Evolutionary conservation across 2,329 filamentous ascomycete species (phyloP), one percentile per base, ranked within the genome.

Genomic region (Cladorrhinum sp.): DNA sequence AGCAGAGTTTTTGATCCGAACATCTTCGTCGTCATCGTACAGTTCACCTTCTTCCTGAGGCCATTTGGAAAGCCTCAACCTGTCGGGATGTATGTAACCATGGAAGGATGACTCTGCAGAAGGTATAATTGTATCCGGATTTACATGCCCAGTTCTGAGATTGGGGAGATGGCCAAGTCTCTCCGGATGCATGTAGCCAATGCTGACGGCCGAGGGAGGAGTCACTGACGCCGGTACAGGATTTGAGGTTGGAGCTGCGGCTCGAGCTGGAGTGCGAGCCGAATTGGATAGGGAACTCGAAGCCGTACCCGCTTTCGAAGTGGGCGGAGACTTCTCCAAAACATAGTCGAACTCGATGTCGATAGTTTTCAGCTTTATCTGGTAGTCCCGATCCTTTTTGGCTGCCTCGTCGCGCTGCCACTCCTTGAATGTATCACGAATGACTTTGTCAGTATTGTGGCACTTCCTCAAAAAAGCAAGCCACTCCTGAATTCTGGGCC

Each of bases 1-100:
- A 6, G 1, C 2, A 24, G 50, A 10, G 1, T 7, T 24, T 9
- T 22, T 25, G 18, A 22, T 20, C 16, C 20, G 41, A 38, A 49
- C 8, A 9, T 59, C 53, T 22, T 8, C 24, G 23, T 50, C 53
- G 38, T 58, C 50, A 16, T 41, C 50, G n/a, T 29, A 23, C 6
- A 55, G 4, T 4, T 62, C 57, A 5, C 51, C 48, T 50, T 25
- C 41, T 2, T n/a, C 25, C n/a, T 0, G 12, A 20, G 13, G 7
- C 3, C 27, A 27, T 8, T 22, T 54, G 13, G 62, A 62, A 25
- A 64, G 8, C 23, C 27, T 64, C 49, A 64, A 10, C 18, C 64
- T 56, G 45, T 66, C 64, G 18, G 63, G 64, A 55, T 67, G 66
- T 55, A 67, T 66, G 1, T 62, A 48, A 22, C 62, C 58, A 32